Evolutionary conservation across 2,329 filamentous ascomycete genomes (phyloP), one percentile per base, ranked within the genome.

Genomic region (Beauveria scarabaeidicola): DNA sequence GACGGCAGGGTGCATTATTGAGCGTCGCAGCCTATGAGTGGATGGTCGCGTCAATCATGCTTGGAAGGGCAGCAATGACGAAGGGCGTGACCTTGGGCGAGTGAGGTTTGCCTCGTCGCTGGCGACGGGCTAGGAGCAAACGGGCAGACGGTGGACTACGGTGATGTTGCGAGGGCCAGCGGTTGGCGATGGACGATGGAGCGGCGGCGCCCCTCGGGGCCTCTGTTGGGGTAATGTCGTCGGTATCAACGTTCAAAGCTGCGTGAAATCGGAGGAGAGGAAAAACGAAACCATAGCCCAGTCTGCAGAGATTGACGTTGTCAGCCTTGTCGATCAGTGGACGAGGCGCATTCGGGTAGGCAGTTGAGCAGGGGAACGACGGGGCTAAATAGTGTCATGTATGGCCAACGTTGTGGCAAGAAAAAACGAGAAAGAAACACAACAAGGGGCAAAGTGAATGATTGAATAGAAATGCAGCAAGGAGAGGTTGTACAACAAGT

Each of bases 161-260:
- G 17, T 25, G 43, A 47, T 56, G 27, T 41, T 25, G 43, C 40
- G 44, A 38, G 15, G 43, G 19, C 32, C 29, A n/a, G 11, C 19
- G 29, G 13, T 15, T 29, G 9, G 38, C 53, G 15, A 55, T 19
- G 27, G 41, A 5, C 36, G n/a, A 17, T 38, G 8, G 29, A 56
- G 54, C 54, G 36, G 36, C 46, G 32, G 36, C 54, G 54, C 54
- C 54, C 44, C 54, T 57, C 9, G 44, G 44, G 54, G 54, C 54
- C 23, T 57, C 44, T 36, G 50, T 25, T 32, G 44, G 21, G 25
- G 6, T n/a, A 13, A 11, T 29, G 32, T 27, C 5, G 44, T 19
- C 17, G 44, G n/a, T 50, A 13, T 32, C 17, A 3, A 57, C 21
- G 17, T 19, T n/a, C 13, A n/a, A 32, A 1, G 13, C 11, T 36